A percentile compares a stretch with the other conserved stretches of the same genome.
phyloP scores from a whole-genome alignment of 257 asterid species.

The Penstemon barbatus region DNA sequence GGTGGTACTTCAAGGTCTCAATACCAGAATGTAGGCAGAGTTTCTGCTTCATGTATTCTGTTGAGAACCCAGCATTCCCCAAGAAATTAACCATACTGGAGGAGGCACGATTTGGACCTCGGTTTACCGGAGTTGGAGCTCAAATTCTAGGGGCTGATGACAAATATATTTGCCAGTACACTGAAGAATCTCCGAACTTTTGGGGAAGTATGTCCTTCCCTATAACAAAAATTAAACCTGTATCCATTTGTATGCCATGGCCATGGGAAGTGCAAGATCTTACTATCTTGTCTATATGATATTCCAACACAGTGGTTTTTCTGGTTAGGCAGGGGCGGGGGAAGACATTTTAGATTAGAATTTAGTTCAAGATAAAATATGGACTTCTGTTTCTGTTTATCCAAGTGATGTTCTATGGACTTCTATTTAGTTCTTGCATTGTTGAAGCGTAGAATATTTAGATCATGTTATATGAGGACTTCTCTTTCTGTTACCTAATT shows the following conservation, averaged over 20 bases:
- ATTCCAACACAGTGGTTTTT: too few relatives aligned
- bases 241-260: neutral
- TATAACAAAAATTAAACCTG: neutral
- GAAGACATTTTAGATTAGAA: too few relatives aligned
- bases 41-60: constrained; percentile 95
- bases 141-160: constrained; percentile 97
- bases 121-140: constrained; percentile 95
- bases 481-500: constrained; percentile 13
- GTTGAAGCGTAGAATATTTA: too few relatives aligned
- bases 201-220: constrained; percentile 72
- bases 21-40: constrained; percentile 97
- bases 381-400: too few relatives aligned
- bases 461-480: too few relatives aligned
- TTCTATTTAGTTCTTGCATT: too few relatives aligned
- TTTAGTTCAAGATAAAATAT: too few relatives aligned
- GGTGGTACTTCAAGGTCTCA: constrained; percentile 96
- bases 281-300: too few relatives aligned
- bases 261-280: too few relatives aligned
- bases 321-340: too few relatives aligned
- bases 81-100: constrained; percentile 62
- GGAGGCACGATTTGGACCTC: constrained; percentile 62
- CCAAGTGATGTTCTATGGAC: too few relatives aligned
- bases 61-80: constrained; percentile 80
- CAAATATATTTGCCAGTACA: constrained; percentile 86
- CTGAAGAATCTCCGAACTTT: constrained; percentile 68